phyloP scores from a whole-genome alignment of 768 basidiomycete genomes.

The Podaxis rugospora region DNA sequence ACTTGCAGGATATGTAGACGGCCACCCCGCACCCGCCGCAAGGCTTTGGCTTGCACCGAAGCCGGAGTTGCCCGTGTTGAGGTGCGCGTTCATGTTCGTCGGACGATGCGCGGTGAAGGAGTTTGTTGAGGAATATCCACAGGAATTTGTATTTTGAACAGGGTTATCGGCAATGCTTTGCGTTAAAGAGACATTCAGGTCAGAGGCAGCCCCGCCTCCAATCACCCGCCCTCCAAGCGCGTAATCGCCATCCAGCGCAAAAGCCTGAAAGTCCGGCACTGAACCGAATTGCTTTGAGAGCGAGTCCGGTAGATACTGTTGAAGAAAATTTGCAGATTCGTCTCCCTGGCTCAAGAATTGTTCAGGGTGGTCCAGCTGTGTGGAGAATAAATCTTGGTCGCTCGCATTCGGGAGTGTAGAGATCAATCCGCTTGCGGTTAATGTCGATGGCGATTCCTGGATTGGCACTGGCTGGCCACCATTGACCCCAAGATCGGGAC shows the following conservation, averaged over 20 bases:
- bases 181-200: neutral
- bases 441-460: neutral
- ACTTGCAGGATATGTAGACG: neutral
- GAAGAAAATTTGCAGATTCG: neutral
- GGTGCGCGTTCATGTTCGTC: neutral
- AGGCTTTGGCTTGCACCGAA: neutral
- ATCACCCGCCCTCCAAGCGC: no score
- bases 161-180: neutral
- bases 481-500: neutral
- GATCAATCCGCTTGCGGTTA: neutral
- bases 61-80: neutral
- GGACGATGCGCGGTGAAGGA: neutral
- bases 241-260: neutral
- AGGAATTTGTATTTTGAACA: neutral
- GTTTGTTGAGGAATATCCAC: neutral
- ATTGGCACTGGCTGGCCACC: neutral
- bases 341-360: neutral
- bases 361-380: neutral
- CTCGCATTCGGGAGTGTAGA: neutral
- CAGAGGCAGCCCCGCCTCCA: neutral
- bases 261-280: neutral
- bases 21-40: neutral
- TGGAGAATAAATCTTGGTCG: neutral
- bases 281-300: constrained; percentile 3
- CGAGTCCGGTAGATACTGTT: neutral